Conservation (phyloP, 192 early-diverging fungal species). For the Pilaira anomala region DNA sequence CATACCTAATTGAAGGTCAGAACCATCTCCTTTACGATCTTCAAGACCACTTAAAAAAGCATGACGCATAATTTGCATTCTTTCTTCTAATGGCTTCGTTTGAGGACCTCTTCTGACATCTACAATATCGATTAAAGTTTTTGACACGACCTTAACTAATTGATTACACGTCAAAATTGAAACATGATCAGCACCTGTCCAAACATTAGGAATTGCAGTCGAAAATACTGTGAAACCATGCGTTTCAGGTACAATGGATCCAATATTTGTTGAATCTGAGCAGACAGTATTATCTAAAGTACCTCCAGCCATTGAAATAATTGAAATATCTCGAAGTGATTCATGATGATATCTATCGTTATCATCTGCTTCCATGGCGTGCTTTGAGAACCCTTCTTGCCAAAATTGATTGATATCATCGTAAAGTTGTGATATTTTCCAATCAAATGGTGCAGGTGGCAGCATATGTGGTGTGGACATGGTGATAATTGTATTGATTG, state of each 20-base stretch:
- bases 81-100: conserved; percentile 52
- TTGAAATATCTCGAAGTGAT: conserved; percentile 52
- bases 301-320: conserved; percentile 90
- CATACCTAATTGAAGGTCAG: conserved; percentile 22
- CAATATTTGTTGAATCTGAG: conserved; percentile 73
- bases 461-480: conserved; percentile 82
- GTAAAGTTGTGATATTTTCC: conserved; percentile 65
- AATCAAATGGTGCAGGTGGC: conserved; percentile 75
- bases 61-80: conserved; percentile 63
- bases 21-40: conserved; percentile 28
- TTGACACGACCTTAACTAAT: conserved; percentile 64
- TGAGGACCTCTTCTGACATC: conserved; percentile 58
- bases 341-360: conserved; percentile 5
- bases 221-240: conserved; percentile 82
- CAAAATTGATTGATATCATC: conserved; percentile 68
- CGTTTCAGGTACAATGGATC: conserved; percentile 56
- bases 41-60: conserved; percentile 54
- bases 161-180: conserved; percentile 92
- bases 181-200: conserved; percentile 84
- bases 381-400: conserved; percentile 43
- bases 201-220: conserved; percentile 76
- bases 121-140: conserved; percentile 56
- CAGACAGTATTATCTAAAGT: conserved; percentile 84
- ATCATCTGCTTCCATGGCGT: conserved; percentile 9
- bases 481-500: conserved; percentile 80